Evolutionary conservation across 805 yeast genomes (phyloP), one percentile per base, ranked within the genome.

Genomic region (Candida sakaeoensis): DNA sequence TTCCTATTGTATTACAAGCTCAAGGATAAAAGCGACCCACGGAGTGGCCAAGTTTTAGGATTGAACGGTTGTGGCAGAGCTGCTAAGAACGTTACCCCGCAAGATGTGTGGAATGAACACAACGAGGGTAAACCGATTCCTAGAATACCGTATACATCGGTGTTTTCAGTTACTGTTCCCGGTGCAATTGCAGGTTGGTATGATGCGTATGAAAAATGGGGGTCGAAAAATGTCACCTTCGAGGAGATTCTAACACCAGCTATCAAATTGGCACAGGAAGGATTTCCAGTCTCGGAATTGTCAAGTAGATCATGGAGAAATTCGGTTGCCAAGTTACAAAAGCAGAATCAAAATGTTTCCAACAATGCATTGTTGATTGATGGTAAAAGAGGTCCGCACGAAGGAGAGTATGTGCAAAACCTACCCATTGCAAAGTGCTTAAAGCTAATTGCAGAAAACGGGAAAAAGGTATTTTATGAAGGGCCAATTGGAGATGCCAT

Each of bases 171-270:
- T 6, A 81, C 80, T 37, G 89, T 85, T 4, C 93, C 93, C 0
- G 95, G 95, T 4, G 82, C 87, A 1, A 71, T 84, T 35, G 86
- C 87, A 5, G 91, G 87, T 0, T 85, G 93, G 93, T 55, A 70
- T 33, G 93, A 85, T 56, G 75, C 86, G 2, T 61, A 74, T 27
- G 79, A 76, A 30, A 64, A 60, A 43, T 85, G 89, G 86, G 93
- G 95, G 1, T 77, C 85, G 19, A 84, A 85, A 2, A 76, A 75
- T 6, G 77, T 85, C 9, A 50, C 78, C 0, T 58, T 84, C 50
- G 74, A 57, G 2, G 80, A 84, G 42, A 69, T 82, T 22, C 58
- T 82, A 24, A 68, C 71, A 42, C 85, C 86, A 6, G 85, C 86
- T 0, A 81, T 82, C 39, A 79, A 78, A 5, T 62, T 85, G 43